Evolutionary conservation across 768 basidiomycete species (phyloP).

Genomic region (Termitomyces sp.): DNA sequence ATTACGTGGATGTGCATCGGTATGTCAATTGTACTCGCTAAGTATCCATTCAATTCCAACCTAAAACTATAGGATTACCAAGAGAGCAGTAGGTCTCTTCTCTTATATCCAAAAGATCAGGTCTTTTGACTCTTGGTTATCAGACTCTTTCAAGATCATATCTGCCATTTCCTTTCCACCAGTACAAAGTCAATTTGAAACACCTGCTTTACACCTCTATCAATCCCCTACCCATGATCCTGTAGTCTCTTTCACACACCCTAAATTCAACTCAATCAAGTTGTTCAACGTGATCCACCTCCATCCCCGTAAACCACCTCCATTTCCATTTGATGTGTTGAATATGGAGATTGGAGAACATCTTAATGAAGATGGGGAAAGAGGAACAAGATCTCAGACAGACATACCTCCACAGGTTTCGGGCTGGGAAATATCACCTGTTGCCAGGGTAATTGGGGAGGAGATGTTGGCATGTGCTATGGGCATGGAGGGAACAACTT

Average conservation of each 20-base stretch:
- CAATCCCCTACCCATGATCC: constrained; percentile 48
- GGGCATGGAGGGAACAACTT: constrained; percentile 36
- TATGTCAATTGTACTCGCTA: constrained; percentile 26
- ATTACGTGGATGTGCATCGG: constrained; percentile 59
- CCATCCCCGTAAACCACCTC: constrained; percentile 36
- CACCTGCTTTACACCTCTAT: constrained; percentile 37
- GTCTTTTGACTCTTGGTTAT: neutral
- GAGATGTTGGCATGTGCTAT: constrained; percentile 39
- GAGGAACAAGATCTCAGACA: neutral
- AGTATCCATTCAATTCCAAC: neutral
- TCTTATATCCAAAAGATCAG: neutral
- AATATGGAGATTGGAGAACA: constrained; percentile 19
- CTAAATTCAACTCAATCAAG: constrained; percentile 35
- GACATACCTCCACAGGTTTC: constrained; percentile 9
- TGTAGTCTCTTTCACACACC: constrained; percentile 40
- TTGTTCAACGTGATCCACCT: constrained; percentile 47
- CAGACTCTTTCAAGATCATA: constrained; percentile 67
- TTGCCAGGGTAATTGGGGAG: constrained; percentile 1
- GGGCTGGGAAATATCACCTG: constrained; percentile 20
- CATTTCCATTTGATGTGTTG: constrained; percentile 35
- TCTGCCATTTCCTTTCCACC: constrained; percentile 45
- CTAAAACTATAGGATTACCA: constrained; percentile 56
- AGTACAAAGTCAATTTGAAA: constrained; percentile 27
- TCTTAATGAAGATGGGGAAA: constrained; percentile 23
- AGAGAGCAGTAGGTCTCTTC: constrained; percentile 57